phyloP scores from a whole-genome alignment of 805 yeast species.

The Yamadazyma philogaea region DNA sequence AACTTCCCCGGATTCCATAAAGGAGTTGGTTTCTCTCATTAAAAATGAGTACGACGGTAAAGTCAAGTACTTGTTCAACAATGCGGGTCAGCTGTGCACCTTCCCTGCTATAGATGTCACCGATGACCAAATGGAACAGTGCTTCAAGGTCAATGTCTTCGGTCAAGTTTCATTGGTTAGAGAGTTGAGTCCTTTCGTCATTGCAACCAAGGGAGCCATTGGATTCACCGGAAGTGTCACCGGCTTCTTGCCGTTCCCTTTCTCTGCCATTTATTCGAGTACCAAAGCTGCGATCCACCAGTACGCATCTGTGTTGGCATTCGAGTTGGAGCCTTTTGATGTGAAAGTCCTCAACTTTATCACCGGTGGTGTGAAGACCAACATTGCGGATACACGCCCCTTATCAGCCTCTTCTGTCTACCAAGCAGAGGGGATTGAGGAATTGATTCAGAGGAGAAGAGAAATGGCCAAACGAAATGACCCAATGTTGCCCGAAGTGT shows the following conservation, averaged over 20 bases:
- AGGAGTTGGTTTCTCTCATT: conserved; percentile 42
- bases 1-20: conserved; percentile 46
- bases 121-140: conserved; percentile 48
- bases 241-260: conserved; percentile 68
- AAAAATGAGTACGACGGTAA: conserved; percentile 38
- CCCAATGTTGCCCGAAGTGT: conserved; percentile 60
- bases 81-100: conserved; percentile 76
- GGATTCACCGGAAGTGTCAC: conserved; percentile 74
- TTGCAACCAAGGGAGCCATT: conserved; percentile 64
- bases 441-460: conserved; percentile 49
- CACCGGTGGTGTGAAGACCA: conserved; percentile 75
- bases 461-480: conserved; percentile 55
- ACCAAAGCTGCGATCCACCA: conserved; percentile 75
- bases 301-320: conserved; percentile 58
- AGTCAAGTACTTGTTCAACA: conserved; percentile 63
- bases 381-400: conserved; percentile 64
- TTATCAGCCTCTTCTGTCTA: conserved; percentile 56
- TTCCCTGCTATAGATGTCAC: conserved; percentile 66
- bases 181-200: conserved; percentile 52
- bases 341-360: conserved; percentile 66
- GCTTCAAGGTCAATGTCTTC: conserved; percentile 64
- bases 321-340: conserved; percentile 69
- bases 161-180: conserved; percentile 66
- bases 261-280: conserved; percentile 62
- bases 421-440: conserved; percentile 47